Conservation (phyloP, 768 basidiomycete species). For the Leccinum variicolor region DNA sequence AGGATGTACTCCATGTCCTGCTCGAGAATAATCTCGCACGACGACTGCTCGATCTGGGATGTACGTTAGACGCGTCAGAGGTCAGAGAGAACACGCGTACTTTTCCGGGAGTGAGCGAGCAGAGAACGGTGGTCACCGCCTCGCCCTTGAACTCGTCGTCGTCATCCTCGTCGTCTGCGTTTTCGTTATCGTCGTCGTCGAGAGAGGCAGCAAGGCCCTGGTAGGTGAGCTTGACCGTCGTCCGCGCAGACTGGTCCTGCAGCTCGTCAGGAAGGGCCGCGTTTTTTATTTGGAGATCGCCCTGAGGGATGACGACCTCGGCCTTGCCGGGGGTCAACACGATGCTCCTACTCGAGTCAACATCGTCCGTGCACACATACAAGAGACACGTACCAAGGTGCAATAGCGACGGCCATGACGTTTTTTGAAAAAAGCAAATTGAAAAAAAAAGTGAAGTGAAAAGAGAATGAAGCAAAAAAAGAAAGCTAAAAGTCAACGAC, state of each 20-base stretch:
- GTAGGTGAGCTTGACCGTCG: constrained; percentile 67
- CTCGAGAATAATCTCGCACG: constrained; percentile 67
- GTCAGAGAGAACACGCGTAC: constrained; percentile 37
- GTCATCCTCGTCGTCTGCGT: constrained; percentile 39
- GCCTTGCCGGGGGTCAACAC: constrained; percentile 56
- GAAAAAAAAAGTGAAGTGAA: constrained; percentile 1
- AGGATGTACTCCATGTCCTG: constrained; percentile 64
- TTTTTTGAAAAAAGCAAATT: constrained; percentile 7
- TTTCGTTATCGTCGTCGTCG: constrained; percentile 41
- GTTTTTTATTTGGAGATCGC: constrained; percentile 79
- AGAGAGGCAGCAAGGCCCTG: constrained; percentile 30
- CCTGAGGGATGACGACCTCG: constrained; percentile 54
- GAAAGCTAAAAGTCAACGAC: not conserved
- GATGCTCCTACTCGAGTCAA: constrained; percentile 49
- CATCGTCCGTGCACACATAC: constrained; percentile 1
- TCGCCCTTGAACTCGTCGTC: constrained; percentile 37
- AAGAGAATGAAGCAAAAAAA: not conserved
- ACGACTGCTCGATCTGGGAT: constrained; percentile 70
- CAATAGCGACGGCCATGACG: constrained; percentile 59
- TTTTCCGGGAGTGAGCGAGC: constrained; percentile 79
- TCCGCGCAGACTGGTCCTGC: constrained; percentile 54
- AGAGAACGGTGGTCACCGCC: constrained; percentile 56
- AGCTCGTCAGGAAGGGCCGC: constrained; percentile 75
- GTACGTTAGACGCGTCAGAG: constrained; percentile 6
- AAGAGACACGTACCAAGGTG: constrained; percentile 53